phyloP scores from a whole-genome alignment of 179 eudicot genomes.

The Camellia oleifera region DNA sequence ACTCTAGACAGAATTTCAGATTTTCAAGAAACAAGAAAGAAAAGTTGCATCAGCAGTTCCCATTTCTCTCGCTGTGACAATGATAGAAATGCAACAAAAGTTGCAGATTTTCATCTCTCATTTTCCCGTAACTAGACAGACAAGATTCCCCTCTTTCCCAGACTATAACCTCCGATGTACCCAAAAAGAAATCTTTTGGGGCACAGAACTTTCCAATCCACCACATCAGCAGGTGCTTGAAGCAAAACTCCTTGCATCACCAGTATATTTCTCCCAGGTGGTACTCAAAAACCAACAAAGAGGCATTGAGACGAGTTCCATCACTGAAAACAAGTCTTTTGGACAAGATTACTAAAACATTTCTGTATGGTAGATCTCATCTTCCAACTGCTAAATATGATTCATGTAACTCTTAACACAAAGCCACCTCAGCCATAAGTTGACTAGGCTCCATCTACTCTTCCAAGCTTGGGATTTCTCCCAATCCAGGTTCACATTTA shows the following conservation, averaged over 20 bases:
- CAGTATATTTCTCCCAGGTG: background rate
- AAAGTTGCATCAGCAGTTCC: background rate
- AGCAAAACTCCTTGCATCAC: background rate
- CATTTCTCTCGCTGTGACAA: background rate
- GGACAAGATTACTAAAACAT: background rate
- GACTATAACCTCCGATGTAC: background rate
- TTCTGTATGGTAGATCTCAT: background rate
- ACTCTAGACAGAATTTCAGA: background rate
- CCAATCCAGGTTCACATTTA: background rate
- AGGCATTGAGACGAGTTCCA: background rate
- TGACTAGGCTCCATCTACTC: background rate
- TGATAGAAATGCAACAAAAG: background rate
- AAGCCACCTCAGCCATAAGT: background rate
- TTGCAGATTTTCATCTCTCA: background rate
- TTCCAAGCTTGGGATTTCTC: background rate
- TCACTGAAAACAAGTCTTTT: background rate
- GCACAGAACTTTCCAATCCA: background rate
- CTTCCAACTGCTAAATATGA: constrained; percentile 9
- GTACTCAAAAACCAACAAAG: constrained; percentile 10
- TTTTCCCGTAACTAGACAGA: background rate
- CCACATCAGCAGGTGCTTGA: background rate
- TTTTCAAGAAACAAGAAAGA: background rate
- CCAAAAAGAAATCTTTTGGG: background rate
- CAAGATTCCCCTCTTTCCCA: background rate
- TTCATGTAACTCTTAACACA: background rate